Evolutionary conservation across 1,139 yeast species (phyloP).

Genomic region (Scheffersomyces illinoinensis): DNA sequence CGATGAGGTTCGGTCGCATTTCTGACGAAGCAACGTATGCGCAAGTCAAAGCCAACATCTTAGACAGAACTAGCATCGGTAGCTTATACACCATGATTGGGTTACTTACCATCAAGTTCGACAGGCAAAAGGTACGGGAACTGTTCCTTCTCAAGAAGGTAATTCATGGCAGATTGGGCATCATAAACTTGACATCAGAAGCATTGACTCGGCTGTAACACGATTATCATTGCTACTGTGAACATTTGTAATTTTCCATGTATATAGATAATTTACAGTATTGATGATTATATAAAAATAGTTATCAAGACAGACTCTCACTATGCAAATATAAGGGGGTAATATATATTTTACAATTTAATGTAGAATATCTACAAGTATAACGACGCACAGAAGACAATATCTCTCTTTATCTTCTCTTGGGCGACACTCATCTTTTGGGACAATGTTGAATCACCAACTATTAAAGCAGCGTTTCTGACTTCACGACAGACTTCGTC

Average conservation of each 20-base stretch:
- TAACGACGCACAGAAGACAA: conserved; percentile 94
- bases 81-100: conserved; percentile 46
- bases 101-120: conserved; percentile 30
- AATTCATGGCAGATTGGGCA: conserved; percentile 26
- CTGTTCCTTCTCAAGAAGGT: conserved; percentile 29
- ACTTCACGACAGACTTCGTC: conserved; percentile 97
- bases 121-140: conserved; percentile 22
- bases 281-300: no score
- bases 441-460: conserved; percentile 88
- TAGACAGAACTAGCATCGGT: conserved; percentile 31
- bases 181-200: conserved; percentile 12
- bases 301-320: no score
- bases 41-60: conserved; percentile 14
- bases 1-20: conserved; percentile 19
- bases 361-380: conserved; percentile 54
- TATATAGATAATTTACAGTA: not conserved
- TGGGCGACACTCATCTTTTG: conserved; percentile 91
- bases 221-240: not conserved
- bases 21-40: conserved; percentile 11
- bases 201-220: conserved; percentile 2
- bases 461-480: conserved; percentile 88
- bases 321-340: no score
- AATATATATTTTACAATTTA: not conserved
- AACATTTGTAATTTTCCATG: not conserved
- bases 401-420: conserved; percentile 92